Conservation (phyloP, 2,329 filamentous ascomycete species). For the Mycosphaerelloides madeirae region DNA sequence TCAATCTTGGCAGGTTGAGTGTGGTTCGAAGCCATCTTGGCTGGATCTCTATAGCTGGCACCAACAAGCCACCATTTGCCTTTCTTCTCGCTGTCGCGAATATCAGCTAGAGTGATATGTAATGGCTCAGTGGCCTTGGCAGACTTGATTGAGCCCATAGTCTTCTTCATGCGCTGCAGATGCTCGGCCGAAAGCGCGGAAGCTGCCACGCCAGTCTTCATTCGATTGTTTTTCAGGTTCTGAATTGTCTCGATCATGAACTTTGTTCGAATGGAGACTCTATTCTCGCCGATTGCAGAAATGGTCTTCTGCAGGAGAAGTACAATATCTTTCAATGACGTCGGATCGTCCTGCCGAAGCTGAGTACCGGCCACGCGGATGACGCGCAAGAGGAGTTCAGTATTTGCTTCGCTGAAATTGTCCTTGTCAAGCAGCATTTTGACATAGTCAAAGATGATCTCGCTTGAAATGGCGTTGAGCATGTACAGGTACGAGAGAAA, state of each 20-base stretch:
- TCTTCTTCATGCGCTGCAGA: conserved; percentile 82
- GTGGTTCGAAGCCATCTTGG: conserved; percentile 20
- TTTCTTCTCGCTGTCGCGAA: conserved; percentile 75
- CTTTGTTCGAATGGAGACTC: conserved; percentile 79
- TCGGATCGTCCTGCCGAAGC: conserved; percentile 81
- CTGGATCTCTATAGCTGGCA: conserved; percentile 68
- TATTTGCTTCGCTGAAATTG: conserved; percentile 76
- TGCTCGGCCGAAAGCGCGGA: conserved; percentile 74
- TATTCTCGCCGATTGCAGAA: conserved; percentile 57
- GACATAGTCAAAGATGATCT: conserved; percentile 86
- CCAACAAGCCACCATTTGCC: conserved; percentile 99
- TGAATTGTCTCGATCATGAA: conserved; percentile 98
- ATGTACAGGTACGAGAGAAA: conserved; percentile 85
- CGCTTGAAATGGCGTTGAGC: conserved; percentile 79
- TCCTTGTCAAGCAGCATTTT: conserved; percentile 63
- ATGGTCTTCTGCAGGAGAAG: conserved; percentile 70
- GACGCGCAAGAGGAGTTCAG: conserved; percentile 79
- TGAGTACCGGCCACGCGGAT: conserved; percentile 76
- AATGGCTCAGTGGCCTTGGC: conserved; percentile 72
- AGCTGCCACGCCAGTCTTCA: conserved; percentile 68
- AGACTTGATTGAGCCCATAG: conserved; percentile 70
- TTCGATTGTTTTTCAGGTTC: conserved; percentile 87
- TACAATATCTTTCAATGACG: conserved; percentile 83
- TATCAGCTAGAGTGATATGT: conserved; percentile 74
- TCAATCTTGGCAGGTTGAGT: conserved; percentile 20